Evolutionary conservation across 768 basidiomycete genomes (phyloP).

Genomic region (Tulasnella calospora): DNA sequence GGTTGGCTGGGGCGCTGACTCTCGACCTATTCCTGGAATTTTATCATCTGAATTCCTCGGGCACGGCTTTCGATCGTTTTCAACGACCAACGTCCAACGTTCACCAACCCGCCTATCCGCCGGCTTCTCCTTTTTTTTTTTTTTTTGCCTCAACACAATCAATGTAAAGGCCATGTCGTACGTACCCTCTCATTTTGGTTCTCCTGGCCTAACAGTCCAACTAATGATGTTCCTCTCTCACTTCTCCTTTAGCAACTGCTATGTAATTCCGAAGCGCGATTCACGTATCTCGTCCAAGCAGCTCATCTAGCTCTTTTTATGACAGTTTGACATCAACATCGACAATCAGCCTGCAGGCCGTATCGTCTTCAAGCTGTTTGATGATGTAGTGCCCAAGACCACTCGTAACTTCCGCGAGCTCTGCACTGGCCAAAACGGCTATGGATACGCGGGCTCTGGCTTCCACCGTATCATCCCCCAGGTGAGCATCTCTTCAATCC

Average conservation of each 20-base stretch:
- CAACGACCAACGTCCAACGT: not conserved
- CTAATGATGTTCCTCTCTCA: not conserved
- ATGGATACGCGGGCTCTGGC: constrained; percentile 37
- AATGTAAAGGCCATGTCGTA: not conserved
- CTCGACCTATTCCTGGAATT: too few relatives aligned
- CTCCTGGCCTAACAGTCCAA: not conserved
- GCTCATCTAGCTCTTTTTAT: not conserved
- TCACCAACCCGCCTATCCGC: not conserved
- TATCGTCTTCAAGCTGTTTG: constrained; percentile 81
- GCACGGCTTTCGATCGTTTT: too few relatives aligned
- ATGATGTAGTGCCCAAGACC: constrained; percentile 70
- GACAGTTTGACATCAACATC: constrained; percentile 41
- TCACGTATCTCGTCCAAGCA: not conserved
- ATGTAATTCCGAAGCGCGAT: not conserved
- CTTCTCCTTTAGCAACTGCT: not conserved
- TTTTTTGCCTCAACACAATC: too few relatives aligned
- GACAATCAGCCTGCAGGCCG: constrained; percentile 38
- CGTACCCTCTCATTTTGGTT: not conserved
- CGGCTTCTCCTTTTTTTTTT: too few relatives aligned
- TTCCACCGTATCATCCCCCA: constrained; percentile 44
- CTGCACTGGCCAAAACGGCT: constrained; percentile 40
- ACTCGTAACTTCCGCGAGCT: constrained; percentile 80
- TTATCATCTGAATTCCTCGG: too few relatives aligned
- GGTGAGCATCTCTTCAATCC: not conserved
- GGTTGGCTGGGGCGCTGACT: too few relatives aligned